Percentiles rank a stretch among this genome's conserved stretches.
Conservation (phyloP, 371 early-diverging fungal genomes). For the Mucor racemosus region DNA sequence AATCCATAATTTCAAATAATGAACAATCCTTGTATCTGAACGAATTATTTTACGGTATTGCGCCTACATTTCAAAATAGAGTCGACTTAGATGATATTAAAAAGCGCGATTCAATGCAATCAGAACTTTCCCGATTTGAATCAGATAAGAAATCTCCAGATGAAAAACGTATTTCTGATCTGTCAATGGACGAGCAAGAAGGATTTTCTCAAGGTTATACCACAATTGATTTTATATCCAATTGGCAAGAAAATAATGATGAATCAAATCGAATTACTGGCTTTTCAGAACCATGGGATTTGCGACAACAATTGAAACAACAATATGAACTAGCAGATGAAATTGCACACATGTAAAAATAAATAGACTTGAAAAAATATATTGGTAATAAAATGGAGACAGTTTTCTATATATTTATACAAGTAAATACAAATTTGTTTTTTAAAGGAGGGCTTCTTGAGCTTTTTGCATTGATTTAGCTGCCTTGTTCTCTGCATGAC, state of each 20-base stretch:
- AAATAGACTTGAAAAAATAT: neutral
- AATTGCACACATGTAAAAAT: conserved; percentile 3
- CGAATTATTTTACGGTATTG: neutral
- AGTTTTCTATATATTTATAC: too few species aligned
- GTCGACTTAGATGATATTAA: neutral
- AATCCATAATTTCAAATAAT: neutral
- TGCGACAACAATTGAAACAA: conserved; percentile 1
- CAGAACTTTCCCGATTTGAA: neutral
- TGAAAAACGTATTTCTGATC: neutral
- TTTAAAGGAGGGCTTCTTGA: conserved; percentile 9
- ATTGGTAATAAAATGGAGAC: neutral
- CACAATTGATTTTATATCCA: neutral
- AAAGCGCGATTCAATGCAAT: neutral
- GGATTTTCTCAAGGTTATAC: neutral
- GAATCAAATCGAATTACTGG: neutral
- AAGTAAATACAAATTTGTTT: too few species aligned
- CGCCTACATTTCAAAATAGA: too few species aligned
- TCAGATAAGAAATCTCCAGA: neutral
- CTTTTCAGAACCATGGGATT: conserved; percentile 14
- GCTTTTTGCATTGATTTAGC: conserved; percentile 28
- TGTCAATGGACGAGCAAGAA: conserved; percentile 1
- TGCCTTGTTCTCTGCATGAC: conserved; percentile 33
- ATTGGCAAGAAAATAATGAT: conserved; percentile 12
- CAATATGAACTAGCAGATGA: neutral
- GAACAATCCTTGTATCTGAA: neutral